Evolutionary conservation across 768 basidiomycete species (phyloP), one percentile per base, ranked within the genome.

Genomic region (Phaeotremella skinneri): DNA sequence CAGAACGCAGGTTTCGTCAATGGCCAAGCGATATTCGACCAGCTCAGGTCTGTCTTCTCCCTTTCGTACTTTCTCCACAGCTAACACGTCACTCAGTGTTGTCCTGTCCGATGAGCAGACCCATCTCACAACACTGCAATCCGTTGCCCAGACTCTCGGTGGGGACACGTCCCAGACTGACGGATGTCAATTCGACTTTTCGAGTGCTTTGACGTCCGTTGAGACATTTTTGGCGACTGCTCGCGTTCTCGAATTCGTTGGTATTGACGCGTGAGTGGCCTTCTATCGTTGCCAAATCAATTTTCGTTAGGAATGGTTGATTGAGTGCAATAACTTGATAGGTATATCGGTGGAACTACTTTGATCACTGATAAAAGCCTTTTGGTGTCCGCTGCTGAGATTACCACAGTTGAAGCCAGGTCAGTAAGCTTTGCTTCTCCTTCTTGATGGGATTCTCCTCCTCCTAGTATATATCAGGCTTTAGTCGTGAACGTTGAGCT

Each of bases 161-260:
- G 48, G 45, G 17, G 21, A 43, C 1, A 55, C 61, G 2, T 32
- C 56, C 11, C 62, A 58, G 16, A 30, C 52, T 13, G 56, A 58
- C 43, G 45, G 29, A n/a, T 69, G 68, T 51, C 25, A 37, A 17
- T 69, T 66, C 55, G 54, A 63, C 49, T 69, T 69, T 30, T 17
- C 13, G 17, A 29, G 49, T 21, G 64, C 62, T 2, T 42, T 69
- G 25, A 23, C 23, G 0, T 48, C 52, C 42, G 62, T 69, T 25
- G 9, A 30, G 21, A 62, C 58, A 2, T 56, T 64, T 42, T 27
- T 69, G 21, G 56, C 54, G 1, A 69, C 68, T 14, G 68, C 64
- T 4, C 56, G 64, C 27, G 29, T 59, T 21, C 47, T 69, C 14
- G 68, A 69, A 41, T 52, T 61, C 29, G 65, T 69, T 30, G 68